Conservation (phyloP, 108 stramenopile genomes). For the Aurantiochytrium sp. region DNA sequence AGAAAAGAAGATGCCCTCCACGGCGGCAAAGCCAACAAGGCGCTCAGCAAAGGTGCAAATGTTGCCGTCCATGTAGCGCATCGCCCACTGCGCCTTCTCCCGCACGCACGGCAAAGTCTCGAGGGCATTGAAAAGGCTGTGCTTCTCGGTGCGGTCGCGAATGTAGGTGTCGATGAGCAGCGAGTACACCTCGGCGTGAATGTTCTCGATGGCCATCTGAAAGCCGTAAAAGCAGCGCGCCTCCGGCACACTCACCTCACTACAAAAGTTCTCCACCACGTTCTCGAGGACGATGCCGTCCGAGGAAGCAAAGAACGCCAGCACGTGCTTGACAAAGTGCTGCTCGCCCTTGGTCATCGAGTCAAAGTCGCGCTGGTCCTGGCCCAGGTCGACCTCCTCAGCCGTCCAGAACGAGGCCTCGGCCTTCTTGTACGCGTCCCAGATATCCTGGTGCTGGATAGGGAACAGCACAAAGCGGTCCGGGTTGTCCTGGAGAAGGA, state of each 20-base stretch:
- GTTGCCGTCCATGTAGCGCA: slow-evolving; percentile 80
- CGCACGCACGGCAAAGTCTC: slow-evolving; percentile 86
- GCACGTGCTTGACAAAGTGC: slow-evolving; percentile 92
- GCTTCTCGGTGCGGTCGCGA: slow-evolving; percentile 68
- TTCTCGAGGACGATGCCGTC: slow-evolving; percentile 99
- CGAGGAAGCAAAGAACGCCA: slow-evolving; percentile 98
- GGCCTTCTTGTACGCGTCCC: slow-evolving; percentile 95
- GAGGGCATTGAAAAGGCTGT: slow-evolving; percentile 74
- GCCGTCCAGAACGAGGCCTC: slow-evolving; percentile 99
- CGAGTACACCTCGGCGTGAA: slow-evolving; percentile 96
- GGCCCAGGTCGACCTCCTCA: slow-evolving; percentile 94
- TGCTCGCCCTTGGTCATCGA: slow-evolving; percentile 79
- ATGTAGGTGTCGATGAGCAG: slow-evolving; percentile 98
- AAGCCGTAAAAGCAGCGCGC: slow-evolving; percentile 99
- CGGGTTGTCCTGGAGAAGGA: slow-evolving; percentile 54
- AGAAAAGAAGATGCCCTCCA: slow-evolving; percentile 99
- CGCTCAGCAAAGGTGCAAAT: slow-evolving; percentile 92
- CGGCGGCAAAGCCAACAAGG: slow-evolving; percentile 94
- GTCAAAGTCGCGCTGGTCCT: slow-evolving; percentile 82
- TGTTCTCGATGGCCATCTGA: slow-evolving; percentile 99
- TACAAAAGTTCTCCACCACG: slow-evolving; percentile 90
- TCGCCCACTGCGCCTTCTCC: slow-evolving; percentile 96
- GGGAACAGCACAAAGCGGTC: slow-evolving; percentile 94
- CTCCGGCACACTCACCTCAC: slow-evolving; percentile 87
- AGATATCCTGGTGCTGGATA: slow-evolving; percentile 87